Percentiles rank a stretch among this genome's conserved stretches.
phyloP scores from a whole-genome alignment of 306 rosid genomes.

The Dryas alaskensis region DNA sequence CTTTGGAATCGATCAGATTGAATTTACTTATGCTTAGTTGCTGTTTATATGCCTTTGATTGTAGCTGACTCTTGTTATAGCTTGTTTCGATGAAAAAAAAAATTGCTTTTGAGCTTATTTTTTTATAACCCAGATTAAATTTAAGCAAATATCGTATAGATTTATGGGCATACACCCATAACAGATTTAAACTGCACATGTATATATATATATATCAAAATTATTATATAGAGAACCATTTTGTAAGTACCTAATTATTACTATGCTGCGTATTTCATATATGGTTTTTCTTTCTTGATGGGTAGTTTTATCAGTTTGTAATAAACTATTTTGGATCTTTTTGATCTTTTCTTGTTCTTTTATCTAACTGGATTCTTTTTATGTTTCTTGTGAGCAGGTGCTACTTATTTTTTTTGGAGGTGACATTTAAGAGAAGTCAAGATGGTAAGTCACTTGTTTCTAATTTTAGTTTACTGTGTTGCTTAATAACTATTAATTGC shows the following conservation, averaged over 20 bases:
- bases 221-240: neutral
- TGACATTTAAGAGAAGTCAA: constrained; percentile 34
- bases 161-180: neutral
- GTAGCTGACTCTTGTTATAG: neutral
- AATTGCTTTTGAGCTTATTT: neutral
- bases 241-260: neutral
- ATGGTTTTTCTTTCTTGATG: neutral
- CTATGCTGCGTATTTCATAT: neutral
- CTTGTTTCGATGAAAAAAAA: neutral
- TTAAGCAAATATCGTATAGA: neutral
- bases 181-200: neutral
- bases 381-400: constrained; percentile 6
- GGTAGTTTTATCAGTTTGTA: neutral
- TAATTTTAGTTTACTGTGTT: neutral
- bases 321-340: neutral
- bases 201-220: neutral
- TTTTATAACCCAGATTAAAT: neutral
- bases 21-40: neutral
- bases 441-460: constrained; percentile 44
- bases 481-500: neutral
- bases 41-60: neutral
- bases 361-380: constrained; percentile 1
- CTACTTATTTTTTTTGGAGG: neutral
- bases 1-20: neutral
- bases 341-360: constrained; percentile 3